These are phyloP conservation scores for Lepidium didymum DNA, from an alignment of 345 rosid species.

Conservation along the genomic window DNA sequence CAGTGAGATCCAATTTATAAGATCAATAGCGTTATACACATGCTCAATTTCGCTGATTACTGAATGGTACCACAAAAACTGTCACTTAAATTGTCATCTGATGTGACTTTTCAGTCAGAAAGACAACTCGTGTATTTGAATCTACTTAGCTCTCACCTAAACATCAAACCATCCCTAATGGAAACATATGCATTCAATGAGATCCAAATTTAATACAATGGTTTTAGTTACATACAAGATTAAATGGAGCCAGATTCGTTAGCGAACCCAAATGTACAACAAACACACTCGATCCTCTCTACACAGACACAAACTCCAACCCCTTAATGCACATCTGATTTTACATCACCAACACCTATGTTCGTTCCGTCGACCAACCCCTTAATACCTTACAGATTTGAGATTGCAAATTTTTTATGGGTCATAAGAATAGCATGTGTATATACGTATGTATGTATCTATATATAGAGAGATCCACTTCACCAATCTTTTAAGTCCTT, in stretches of 20 bases:
- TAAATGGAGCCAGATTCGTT: conserved; percentile 11
- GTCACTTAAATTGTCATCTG: no score
- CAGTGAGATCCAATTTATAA: no score
- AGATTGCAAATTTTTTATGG: neutral
- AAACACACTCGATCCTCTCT: conserved; percentile 18
- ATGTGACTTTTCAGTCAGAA: no score
- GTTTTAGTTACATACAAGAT: conserved; percentile 6
- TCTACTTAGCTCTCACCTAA: neutral
- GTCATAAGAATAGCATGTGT: conserved; percentile 16
- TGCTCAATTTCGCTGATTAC: no score
- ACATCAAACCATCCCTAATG: neutral
- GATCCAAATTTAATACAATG: conserved; percentile 9
- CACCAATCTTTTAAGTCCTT: conserved; percentile 17
- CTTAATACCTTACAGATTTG: neutral
- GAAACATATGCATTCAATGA: conserved; percentile 5
- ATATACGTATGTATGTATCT: conserved; percentile 13
- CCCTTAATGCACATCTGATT: conserved; percentile 17
- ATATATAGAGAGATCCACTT: conserved; percentile 26
- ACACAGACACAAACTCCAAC: conserved; percentile 26
- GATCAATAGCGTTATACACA: no score
- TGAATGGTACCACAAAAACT: no score
- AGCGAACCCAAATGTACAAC: conserved; percentile 3
- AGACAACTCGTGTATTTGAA: neutral
- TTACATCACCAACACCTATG: conserved; percentile 9
- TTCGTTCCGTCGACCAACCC: neutral